Conservation (phyloP, 2,329 filamentous ascomycete genomes). For the Monilinia fructicola region DNA sequence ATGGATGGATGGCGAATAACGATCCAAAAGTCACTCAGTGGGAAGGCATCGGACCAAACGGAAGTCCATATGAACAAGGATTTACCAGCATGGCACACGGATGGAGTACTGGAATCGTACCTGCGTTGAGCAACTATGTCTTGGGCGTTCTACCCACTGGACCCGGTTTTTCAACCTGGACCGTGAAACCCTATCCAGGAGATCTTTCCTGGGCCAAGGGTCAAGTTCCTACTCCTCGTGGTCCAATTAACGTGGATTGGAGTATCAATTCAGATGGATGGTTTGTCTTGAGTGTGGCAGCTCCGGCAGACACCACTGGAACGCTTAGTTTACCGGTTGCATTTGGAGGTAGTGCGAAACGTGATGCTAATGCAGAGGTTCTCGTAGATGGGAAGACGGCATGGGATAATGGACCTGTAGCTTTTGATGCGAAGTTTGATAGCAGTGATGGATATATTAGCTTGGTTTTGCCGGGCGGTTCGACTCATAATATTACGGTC, state of each 20-base stretch:
- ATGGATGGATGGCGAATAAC: constrained; percentile 50
- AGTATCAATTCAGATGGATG: constrained; percentile 28
- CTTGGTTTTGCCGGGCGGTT: constrained; percentile 17
- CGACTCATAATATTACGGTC: constrained; percentile 3
- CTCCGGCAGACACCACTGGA: constrained; percentile 38
- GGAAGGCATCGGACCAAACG: constrained; percentile 51
- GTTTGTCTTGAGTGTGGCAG: constrained; percentile 40
- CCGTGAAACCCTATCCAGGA: constrained; percentile 43
- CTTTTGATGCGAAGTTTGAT: constrained; percentile 1
- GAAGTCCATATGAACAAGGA: constrained; percentile 46
- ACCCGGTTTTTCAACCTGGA: constrained; percentile 48
- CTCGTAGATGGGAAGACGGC: constrained; percentile 28
- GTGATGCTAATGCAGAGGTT: constrained; percentile 9
- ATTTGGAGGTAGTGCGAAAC: constrained; percentile 7
- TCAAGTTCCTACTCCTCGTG: constrained; percentile 46
- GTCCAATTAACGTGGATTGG: constrained; percentile 46
- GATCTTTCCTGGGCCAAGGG: constrained; percentile 48
- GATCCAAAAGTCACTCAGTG: constrained; percentile 52
- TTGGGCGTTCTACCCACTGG: constrained; percentile 48
- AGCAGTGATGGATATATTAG: constrained; percentile 22
- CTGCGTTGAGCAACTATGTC: constrained; percentile 48
- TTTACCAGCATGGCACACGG: constrained; percentile 53
- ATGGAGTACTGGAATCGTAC: constrained; percentile 53
- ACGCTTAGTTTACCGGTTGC: constrained; percentile 33
- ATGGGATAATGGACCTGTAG: constrained; percentile 16